Base-by-base conservation (phyloP, 345 rosid species). In the Kernera saxatilis region DNA sequence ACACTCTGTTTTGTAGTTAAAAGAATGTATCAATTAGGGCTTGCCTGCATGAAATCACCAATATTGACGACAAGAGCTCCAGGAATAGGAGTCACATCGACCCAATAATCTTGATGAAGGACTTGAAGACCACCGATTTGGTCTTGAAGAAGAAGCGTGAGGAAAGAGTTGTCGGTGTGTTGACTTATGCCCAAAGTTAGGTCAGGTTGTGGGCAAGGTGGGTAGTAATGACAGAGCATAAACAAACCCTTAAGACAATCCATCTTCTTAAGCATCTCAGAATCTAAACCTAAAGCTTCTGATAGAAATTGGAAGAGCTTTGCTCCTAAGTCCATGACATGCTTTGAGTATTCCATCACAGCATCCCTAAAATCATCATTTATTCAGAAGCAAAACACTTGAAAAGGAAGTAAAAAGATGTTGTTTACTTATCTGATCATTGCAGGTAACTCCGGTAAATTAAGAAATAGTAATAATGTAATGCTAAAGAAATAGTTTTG, bases 41-140 rank as follows among this genome's bases (percentile, higher is more conserved):
- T 27, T 76, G 32, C 85, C 82, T 79, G 80, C 12, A 77, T 43
- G 43, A 75, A 69, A 68, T 77, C 81, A 14, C 81, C 85, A 1
- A 82, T 37, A 26, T 71, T 82, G 2, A 82, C 30, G 0, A 82
- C 69, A 5, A 82, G 62, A 54, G 78, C 81, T 10, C 84, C 82
- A 27, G 32, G 64, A 1, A 62, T 3, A 3, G 76, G 79, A 12
- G 61, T 4, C 9, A 78, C 74, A 67, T 78, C 77, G 1, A 83
- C 72, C 82, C 84, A 80, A 25, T 12, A 51, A 52, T 80, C 65
- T 13, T 78, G 39, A 57, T 70, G 66, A 27, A 70, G 73, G 51
- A 78, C 60, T 57, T 83, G 82, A 41, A 83, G 78, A 17, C 86
- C 82, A 8, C 84, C 82, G 14, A 78, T 33, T 19, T 76, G 70